Evolutionary conservation across 164 flowering plant genomes (phyloP), one percentile per base, ranked within the genome.

Genomic region (Tetrastigma voinierianum): DNA sequence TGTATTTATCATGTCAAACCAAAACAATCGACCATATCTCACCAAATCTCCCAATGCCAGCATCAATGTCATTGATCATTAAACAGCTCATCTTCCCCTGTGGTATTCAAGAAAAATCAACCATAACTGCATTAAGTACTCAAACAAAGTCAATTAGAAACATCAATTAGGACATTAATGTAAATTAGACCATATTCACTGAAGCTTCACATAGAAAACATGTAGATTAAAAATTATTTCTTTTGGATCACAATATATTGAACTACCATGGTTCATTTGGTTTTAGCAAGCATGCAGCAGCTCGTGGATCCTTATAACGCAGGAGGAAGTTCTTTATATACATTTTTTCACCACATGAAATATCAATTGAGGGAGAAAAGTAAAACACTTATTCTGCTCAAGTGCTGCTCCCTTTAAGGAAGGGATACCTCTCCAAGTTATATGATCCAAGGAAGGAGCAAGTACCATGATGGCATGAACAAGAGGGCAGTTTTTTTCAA

Each of bases 1-100:
- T 17, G 3, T 3, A 16, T 32, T 32, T 2, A 32, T 4, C 40
- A 25, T 25, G 15, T 48, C 59, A 51, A 47, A 17, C 52, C 52
- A 67, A 49, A 46, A 20, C 54, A n/a, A n/a, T 14, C 24, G 61
- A 68, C 16, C 17, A 21, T 25, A 43, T 72, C 93, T 86, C 74
- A 91, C 98, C 96, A 74, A 90, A 88, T 86, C n/a, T n/a, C 56
- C 98, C 98, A 64, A 91, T 76, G 60, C 98, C 98, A 71, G 97
- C 97, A 79, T 94, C 98, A 69, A 94, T 80, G 72, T 94, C 98
- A 84, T 94, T 94, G 67, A 94, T 82, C 97, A 94, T 90, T 78
- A 94, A 76, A 73, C 95, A 90, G 69, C 97, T 91, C 89, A 94
- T 83, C 72, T 91, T 94, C 20, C 97, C 97, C 98, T 90, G 90